Evolutionary conservation across 1,139 yeast species (phyloP), one percentile per base, ranked within the genome.

Genomic region (Sugiyamaella xylanicola): DNA sequence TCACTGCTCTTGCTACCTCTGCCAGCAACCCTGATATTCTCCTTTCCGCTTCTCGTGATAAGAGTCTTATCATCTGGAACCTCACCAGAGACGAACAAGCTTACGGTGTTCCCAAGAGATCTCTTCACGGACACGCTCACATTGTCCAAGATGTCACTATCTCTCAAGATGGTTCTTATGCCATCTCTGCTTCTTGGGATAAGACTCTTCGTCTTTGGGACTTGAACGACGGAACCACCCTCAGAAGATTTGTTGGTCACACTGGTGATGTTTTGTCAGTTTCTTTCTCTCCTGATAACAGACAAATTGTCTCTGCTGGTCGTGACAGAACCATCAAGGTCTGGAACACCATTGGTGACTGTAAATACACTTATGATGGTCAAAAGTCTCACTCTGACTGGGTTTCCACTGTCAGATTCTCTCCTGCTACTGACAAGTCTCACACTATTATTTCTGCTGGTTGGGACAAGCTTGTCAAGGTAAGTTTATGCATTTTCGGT

Each of bases 101-200:
- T 78, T 92, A 90, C 83, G 99, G 99, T 85, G 90, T 90, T 71
- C 96, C 99, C 79, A 90, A 91, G 84, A 90, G 87, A 81, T 89
- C 98, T 68, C 86, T 95, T 80, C 87, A 83, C 76, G 99, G 99
- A 75, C 99, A 93, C 90, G 87, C 96, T 70, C 99, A 93, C 92
- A 93, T 93, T 75, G 96, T 93, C 69, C 93, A 91, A 82, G 99
- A 93, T 77, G 95, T 92, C 77, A 89, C 95, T 76, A 88, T 93
- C 81, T 90, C 99, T 65, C 93, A 95, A 76, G 99, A 95, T 77
- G 99, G 99, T 79, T 86, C 88, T 75, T 93, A 86, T 83, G 99
- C 97, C 74, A 83, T 93, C 77, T 93, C 99, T 67, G 97, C 96
- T 73, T 95, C 99, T 73, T 93, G 99, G 99, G 99, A 93, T 78